Evolutionary conservation across 1,139 yeast genomes (phyloP).

Genomic region (Taphrina betulina): DNA sequence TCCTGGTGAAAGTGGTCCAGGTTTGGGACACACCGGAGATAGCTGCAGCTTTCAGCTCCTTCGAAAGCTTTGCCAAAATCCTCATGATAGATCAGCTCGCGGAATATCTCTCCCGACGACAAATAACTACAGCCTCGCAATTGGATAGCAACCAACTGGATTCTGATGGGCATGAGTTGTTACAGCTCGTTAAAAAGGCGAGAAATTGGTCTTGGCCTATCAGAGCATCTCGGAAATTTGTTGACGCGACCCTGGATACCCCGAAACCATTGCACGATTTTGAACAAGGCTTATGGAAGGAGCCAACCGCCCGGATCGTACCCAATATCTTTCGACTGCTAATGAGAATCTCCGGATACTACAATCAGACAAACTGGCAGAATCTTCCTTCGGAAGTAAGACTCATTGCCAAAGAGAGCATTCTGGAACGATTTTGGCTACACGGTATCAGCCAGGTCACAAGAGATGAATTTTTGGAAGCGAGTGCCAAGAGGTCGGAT

Average conservation of each 20-base stretch:
- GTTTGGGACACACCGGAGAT: conserved; percentile 95
- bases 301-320: conserved; percentile 83
- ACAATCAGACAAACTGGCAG: conserved; percentile 87
- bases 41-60: conserved; percentile 79
- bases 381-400: conserved; percentile 86
- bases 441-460: conserved; percentile 95
- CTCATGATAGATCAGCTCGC: conserved; percentile 93
- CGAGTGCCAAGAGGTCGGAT: conserved; percentile 88
- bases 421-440: conserved; percentile 96
- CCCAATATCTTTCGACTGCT: conserved; percentile 86
- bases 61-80: conserved; percentile 98
- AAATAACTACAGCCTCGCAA: conserved; percentile 74
- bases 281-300: conserved; percentile 78
- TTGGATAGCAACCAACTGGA: conserved; percentile 80
- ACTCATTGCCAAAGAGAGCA: conserved; percentile 80
- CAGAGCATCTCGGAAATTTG: conserved; percentile 89
- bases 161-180: conserved; percentile 76
- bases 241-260: conserved; percentile 85
- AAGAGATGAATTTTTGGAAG: conserved; percentile 91
- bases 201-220: conserved; percentile 62
- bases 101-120: conserved; percentile 74
- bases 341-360: conserved; percentile 90
- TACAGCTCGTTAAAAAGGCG: conserved; percentile 57
- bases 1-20: conserved; percentile 86
- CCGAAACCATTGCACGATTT: conserved; percentile 76